Base-by-base conservation (phyloP, 2,329 filamentous ascomycete species). In the Phialophora expanda region DNA sequence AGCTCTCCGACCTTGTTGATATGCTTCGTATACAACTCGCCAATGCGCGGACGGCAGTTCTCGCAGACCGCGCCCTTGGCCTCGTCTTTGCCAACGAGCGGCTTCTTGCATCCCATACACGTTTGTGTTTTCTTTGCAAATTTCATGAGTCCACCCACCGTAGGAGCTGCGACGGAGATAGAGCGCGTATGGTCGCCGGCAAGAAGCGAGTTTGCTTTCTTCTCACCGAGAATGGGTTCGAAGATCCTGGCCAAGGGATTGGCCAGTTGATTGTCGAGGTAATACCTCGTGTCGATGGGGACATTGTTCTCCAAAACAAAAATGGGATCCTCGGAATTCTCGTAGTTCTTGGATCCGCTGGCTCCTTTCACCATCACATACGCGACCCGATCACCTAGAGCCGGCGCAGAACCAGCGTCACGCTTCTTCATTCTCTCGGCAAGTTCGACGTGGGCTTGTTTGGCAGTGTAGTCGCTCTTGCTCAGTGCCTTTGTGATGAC, bases 21-120 rank as follows among this genome's bases (percentile, higher is more conserved):
- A 41, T 92, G 93, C 81, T 94, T 94, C 73, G 93, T 92, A 81
- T 99, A 99, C 58, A 99, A 83, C 80, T 99, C 96, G 17, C 92
- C 92, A 12, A 97, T 87, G 0, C 95, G 87, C 9, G 91, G 90
- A 30, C 89, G 86, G 76, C 95, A 97, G 77, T 97, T 87, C 17
- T 87, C 85, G 77, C 95, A 99, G 14, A 98, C 92, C 0, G 96
- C 95, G 4, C 94, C 94, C 4, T 86, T 86, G 71, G 85, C 88
- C 79, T 97, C 94, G 54, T 90, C 86, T 72, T 91, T 90, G 66
- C 87, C 88, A 6, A 87, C 88, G 57, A 99, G 84, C 3, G 95
- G 95, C 78, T 97, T 97, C 85, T 98, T 99, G 87, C 95, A 99
- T 3, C 93, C 95, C 90, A 99, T 96, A 78, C 95, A 99, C 0